Conservation (phyloP, 306 rosid genomes). For the Astragalus membranaceus region DNA sequence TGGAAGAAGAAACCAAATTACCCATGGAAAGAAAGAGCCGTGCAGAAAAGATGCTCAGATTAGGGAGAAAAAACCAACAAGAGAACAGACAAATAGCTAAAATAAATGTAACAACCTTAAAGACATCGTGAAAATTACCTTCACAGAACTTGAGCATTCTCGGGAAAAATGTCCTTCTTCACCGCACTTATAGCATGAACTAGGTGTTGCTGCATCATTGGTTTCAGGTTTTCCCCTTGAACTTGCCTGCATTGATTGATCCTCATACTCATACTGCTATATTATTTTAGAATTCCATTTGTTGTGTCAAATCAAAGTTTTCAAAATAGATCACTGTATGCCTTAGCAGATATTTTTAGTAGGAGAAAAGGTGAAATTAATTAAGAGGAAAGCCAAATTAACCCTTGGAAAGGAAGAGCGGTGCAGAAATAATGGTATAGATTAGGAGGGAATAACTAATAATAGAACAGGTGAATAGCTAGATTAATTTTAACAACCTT, state of each 20-base stretch:
- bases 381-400: neutral
- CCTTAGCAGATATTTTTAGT: neutral
- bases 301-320: neutral
- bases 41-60: no score
- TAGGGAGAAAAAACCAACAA: neutral
- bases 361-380: neutral
- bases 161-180: conserved; percentile 88
- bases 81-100: neutral
- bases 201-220: conserved; percentile 34
- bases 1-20: no score
- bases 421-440: neutral
- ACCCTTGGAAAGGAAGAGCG: neutral
- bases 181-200: conserved; percentile 67
- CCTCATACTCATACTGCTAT: neutral
- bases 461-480: neutral
- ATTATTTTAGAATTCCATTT: neutral
- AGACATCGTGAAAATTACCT: conserved; percentile 29
- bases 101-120: neutral
- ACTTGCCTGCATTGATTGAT: conserved; percentile 47
- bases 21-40: no score
- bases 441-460: neutral
- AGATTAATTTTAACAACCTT: neutral
- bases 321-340: neutral
- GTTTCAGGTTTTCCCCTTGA: conserved; percentile 42
- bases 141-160: conserved; percentile 50